phyloP scores from a whole-genome alignment of 495 filamentous ascomycete genomes.

The Bathelium albidoporum region DNA sequence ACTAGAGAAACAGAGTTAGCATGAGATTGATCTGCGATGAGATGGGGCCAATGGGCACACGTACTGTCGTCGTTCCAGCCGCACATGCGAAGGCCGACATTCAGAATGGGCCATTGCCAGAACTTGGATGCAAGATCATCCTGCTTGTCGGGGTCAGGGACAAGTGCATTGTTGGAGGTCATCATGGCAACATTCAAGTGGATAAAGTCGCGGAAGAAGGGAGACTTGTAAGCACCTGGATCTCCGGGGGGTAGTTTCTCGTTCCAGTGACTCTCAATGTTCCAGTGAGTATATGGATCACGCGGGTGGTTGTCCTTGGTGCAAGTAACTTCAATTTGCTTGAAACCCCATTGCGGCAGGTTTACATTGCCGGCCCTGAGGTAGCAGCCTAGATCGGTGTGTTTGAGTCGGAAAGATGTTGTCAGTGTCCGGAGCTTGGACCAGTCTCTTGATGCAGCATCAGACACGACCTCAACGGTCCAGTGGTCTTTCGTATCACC shows the following conservation, averaged over 20 bases:
- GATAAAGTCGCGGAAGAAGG: conserved; percentile 92
- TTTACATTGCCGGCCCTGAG: conserved; percentile 93
- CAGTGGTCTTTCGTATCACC: conserved; percentile 98
- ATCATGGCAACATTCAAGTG: conserved; percentile 99
- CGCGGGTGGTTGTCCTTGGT: conserved; percentile 84
- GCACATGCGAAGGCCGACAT: conserved; percentile 96
- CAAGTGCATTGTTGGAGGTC: conserved; percentile 98
- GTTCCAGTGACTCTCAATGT: conserved; percentile 90
- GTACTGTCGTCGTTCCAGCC: conserved; percentile 82
- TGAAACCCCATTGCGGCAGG: conserved; percentile 98
- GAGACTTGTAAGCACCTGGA: conserved; percentile 88
- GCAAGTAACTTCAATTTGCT: conserved; percentile 97
- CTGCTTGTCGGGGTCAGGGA: conserved; percentile 97
- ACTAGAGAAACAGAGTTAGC: conserved; percentile 27
- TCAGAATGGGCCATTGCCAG: conserved; percentile 96
- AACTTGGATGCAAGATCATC: conserved; percentile 93
- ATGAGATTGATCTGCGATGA: neutral
- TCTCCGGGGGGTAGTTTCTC: conserved; percentile 85
- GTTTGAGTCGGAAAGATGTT: conserved; percentile 81
- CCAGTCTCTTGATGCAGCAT: conserved; percentile 75
- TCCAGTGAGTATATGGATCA: conserved; percentile 97
- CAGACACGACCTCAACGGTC: conserved; percentile 82
- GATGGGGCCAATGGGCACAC: conserved; percentile 1
- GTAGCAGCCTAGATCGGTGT: conserved; percentile 79
- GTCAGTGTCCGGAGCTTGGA: conserved; percentile 86